Conservation (phyloP, 306 rosid species). For the Vigna unguiculata region DNA sequence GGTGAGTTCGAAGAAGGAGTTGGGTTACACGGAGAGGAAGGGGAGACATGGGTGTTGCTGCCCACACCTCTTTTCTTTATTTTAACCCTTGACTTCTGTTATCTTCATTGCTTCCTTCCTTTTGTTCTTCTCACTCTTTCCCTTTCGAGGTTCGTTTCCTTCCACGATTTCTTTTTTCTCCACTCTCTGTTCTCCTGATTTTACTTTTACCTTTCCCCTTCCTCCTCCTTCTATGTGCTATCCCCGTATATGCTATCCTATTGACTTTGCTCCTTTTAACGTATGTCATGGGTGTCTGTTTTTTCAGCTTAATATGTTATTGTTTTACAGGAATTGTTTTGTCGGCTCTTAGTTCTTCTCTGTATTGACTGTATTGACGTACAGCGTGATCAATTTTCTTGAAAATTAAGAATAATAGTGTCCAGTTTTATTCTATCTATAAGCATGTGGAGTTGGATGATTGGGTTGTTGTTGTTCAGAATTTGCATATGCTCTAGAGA, state of each 20-base stretch:
- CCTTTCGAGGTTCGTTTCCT: conserved; percentile 52
- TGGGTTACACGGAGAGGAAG: background rate
- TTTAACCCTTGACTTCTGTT: conserved; percentile 42
- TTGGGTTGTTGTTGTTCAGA: background rate
- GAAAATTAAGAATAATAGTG: conserved; percentile 17
- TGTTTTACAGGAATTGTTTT: conserved; percentile 10
- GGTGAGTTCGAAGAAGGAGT: conserved; percentile 39
- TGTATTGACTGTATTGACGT: conserved; percentile 15
- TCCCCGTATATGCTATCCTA: background rate
- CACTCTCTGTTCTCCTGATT: background rate
- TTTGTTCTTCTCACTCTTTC: conserved; percentile 22
- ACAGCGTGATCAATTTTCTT: conserved; percentile 14
- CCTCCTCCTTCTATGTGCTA: background rate
- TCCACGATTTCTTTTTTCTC: conserved; percentile 1
- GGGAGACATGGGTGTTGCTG: conserved; percentile 40
- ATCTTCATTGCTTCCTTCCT: conserved; percentile 8
- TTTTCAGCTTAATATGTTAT: conserved; percentile 4
- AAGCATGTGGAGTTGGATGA: background rate
- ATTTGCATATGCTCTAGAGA: conserved; percentile 9
- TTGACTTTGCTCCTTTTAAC: conserved; percentile 29
- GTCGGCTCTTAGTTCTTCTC: conserved; percentile 29
- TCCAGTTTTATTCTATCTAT: conserved; percentile 1
- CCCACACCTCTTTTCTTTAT: conserved; percentile 36
- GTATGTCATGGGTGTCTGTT: background rate
- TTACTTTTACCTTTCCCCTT: background rate